Base-by-base conservation (phyloP, 345 rosid genomes). In the Dipteronia sinensis region DNA sequence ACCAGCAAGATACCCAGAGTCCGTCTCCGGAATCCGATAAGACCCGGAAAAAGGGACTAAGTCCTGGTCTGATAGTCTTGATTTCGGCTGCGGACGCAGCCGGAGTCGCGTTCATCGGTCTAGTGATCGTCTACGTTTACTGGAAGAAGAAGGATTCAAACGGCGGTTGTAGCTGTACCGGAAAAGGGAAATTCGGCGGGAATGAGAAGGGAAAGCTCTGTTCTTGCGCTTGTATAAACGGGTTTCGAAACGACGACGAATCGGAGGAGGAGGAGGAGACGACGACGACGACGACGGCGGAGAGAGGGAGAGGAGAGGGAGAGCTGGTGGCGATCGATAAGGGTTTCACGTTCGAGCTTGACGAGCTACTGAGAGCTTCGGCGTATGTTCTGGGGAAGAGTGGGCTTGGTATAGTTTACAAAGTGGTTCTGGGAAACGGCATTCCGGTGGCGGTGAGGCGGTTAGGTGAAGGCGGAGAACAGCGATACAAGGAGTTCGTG, bases 371-470 rank as follows among this genome's bases (percentile, higher is more conserved):
- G 31, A 88, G 98, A 82, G 99, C 99, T 44, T 96, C 99, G 15
- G 99, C 99, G 3, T 94, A 96, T 67, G 99, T 96, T 67, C 42
- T 94, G 79, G 99, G 99, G 44, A 96, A 96, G 90, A 96, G 99
- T 73, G 98, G 97, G 79, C 76, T 96, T 65, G 99, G 99, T 83
- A 96, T 94, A 19, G 97, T 96, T 74, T 96, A 96, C 73, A 96
- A 96, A 77, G 99, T 96, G 19, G 98, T 96, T 85, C 95, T 96
- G 12, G 98, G 97, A 4, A 96, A 94, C 16, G 98, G 99, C 46
- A 71, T 89, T 29, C 98, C 99, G 20, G 98, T 96, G 82, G 99
- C 99, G 0, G 99, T 96, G 23, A 49, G 99, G 83, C 72, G 99
- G 63, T 88, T 96, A 1, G 99, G 98, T 0, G 99, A 96, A 76